These are phyloP conservation scores for Thermochaetoides thermophila DNA, from an alignment of 495 filamentous ascomycete genomes.

Conservation along the genomic window DNA sequence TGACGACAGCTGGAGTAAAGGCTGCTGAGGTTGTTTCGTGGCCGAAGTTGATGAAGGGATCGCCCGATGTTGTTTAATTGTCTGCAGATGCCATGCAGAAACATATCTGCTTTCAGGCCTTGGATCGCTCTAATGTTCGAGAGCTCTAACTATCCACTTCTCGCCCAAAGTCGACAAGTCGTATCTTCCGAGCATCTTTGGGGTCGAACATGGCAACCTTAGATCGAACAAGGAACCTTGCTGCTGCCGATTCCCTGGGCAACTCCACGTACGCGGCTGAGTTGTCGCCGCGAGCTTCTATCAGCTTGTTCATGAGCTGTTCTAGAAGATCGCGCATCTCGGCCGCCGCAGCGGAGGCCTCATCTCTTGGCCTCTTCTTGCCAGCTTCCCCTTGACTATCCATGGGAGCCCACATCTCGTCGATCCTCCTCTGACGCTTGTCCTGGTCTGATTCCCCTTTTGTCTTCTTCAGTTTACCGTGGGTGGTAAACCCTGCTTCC, in stretches of 20 bases:
- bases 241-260: conserved; percentile 61
- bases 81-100: conserved; percentile 2
- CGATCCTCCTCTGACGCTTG: conserved; percentile 52
- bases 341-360: conserved; percentile 46
- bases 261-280: conserved; percentile 52
- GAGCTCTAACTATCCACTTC: conserved; percentile 47
- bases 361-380: conserved; percentile 30
- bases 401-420: conserved; percentile 51
- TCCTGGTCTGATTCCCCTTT: conserved; percentile 31
- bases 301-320: conserved; percentile 41
- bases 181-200: conserved; percentile 57
- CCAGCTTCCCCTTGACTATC: conserved; percentile 12
- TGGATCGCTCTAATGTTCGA: too few species aligned
- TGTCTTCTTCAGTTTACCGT: conserved; percentile 52
- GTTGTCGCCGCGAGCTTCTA: conserved; percentile 43
- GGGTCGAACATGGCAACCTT: conserved; percentile 82
- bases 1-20: too few species aligned
- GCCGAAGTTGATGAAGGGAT: too few species aligned
- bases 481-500: conserved; percentile 54
- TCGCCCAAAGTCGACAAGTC: conserved; percentile 73
- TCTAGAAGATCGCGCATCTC: conserved; percentile 56
- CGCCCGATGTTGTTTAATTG: too few species aligned
- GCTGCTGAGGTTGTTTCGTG: too few species aligned
- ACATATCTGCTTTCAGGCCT: too few species aligned
- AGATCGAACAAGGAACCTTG: conserved; percentile 67